These are phyloP conservation scores for Tolypocladium sp. DNA, from an alignment of 2,329 filamentous ascomycete genomes.

Conservation along the genomic window DNA sequence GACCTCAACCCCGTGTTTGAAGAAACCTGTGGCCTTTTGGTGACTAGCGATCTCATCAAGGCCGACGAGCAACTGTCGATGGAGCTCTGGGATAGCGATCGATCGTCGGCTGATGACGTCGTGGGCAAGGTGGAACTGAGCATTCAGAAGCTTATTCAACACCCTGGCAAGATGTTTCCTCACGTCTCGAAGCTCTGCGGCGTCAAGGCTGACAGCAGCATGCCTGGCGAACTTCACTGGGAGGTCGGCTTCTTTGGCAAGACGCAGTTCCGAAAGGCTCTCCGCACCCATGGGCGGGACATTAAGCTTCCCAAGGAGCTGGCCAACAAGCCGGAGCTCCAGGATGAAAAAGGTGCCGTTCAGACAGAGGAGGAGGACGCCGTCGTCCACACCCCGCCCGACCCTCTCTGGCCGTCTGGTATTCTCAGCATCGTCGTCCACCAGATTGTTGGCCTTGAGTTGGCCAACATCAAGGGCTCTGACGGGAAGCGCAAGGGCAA, in stretches of 20 bases:
- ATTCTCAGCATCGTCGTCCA: constrained; percentile 81
- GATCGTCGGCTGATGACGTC: constrained; percentile 85
- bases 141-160: constrained; percentile 87
- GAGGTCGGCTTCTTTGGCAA: constrained; percentile 94
- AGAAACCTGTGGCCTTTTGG: constrained; percentile 75
- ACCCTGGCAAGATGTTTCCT: constrained; percentile 87
- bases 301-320: constrained; percentile 65
- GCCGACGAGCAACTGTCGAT: constrained; percentile 88
- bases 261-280: constrained; percentile 73
- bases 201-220: constrained; percentile 72
- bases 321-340: constrained; percentile 64
- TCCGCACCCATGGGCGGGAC: constrained; percentile 83
- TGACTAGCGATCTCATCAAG: constrained; percentile 84
- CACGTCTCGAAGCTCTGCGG: constrained; percentile 77
- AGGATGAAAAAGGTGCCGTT: constrained; percentile 74
- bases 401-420: constrained; percentile 93
- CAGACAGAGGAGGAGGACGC: constrained; percentile 68
- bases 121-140: constrained; percentile 91
- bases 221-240: constrained; percentile 93
- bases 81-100: constrained; percentile 93
- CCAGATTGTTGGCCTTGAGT: constrained; percentile 88
- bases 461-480: constrained; percentile 85
- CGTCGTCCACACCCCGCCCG: constrained; percentile 81
- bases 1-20: constrained; percentile 90
- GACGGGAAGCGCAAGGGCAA: constrained; percentile 70